A percentile compares a stretch with the other conserved stretches of the same genome.
phyloP scores from a whole-genome alignment of 768 basidiomycete genomes.

The Suillus hirtellus region DNA sequence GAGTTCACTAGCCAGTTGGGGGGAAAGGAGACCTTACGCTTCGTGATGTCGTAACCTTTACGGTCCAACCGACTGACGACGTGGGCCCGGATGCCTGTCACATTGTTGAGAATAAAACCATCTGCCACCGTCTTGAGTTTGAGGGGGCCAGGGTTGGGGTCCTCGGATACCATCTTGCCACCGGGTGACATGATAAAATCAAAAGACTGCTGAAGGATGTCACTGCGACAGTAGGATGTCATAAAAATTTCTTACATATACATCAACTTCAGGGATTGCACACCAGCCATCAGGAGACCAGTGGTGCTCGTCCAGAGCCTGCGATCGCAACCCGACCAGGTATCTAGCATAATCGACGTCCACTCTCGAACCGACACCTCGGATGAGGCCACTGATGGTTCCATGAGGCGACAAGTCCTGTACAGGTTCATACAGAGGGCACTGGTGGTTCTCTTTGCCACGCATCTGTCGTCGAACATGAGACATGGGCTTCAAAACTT shows the following conservation, averaged over 20 bases:
- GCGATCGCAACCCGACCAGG: conserved; percentile 56
- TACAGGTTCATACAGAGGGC: conserved; percentile 63
- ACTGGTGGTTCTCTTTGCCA: conserved; percentile 66
- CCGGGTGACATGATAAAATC: conserved; percentile 77
- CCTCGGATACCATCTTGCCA: conserved; percentile 56
- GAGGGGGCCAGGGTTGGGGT: conserved; percentile 62
- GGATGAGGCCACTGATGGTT: conserved; percentile 49
- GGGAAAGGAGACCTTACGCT: conserved; percentile 50
- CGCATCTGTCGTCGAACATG: conserved; percentile 59
- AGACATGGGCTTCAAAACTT: conserved; percentile 59
- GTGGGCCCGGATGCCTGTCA: conserved; percentile 75
- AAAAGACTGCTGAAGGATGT: conserved; percentile 54
- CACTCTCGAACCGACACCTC: conserved; percentile 67
- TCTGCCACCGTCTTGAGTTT: conserved; percentile 64
- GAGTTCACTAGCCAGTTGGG: conserved; percentile 11
- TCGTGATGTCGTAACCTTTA: conserved; percentile 83
- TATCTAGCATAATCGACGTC: conserved; percentile 83
- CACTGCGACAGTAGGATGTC: conserved; percentile 8
- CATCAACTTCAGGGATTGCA: conserved; percentile 61
- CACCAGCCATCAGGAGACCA: conserved; percentile 82
- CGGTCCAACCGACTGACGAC: conserved; percentile 81
- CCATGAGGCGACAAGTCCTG: conserved; percentile 34
- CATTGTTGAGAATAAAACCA: conserved; percentile 76
- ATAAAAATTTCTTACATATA: conserved; percentile 55
- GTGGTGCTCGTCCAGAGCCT: conserved; percentile 47